Conservation (phyloP, 768 basidiomycete genomes). For the Collybia sp. region DNA sequence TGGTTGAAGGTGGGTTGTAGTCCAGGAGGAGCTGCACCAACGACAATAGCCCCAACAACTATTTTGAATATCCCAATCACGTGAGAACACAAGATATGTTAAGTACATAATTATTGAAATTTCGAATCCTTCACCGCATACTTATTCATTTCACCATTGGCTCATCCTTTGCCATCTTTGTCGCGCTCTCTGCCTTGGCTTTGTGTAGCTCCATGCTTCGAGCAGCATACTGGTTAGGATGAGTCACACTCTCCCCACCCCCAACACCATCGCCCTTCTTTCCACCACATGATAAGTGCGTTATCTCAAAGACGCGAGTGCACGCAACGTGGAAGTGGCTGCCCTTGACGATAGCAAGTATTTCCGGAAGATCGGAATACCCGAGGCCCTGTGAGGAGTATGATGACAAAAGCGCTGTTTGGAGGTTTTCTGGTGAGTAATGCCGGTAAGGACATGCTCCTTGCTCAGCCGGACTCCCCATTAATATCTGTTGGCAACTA, state of each 20-base stretch:
- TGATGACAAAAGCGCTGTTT: constrained; percentile 64
- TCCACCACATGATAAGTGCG: constrained; percentile 66
- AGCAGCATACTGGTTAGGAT: constrained; percentile 90
- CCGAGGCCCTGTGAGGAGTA: constrained; percentile 65
- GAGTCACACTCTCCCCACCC: constrained; percentile 80
- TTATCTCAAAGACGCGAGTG: constrained; percentile 94
- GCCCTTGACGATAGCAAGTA: constrained; percentile 73
- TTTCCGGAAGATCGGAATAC: constrained; percentile 71
- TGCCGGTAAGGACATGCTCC: constrained; percentile 90
- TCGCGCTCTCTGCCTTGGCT: constrained; percentile 11
- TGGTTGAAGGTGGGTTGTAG: constrained; percentile 15
- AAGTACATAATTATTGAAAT: too few species aligned
- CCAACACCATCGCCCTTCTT: constrained; percentile 90
- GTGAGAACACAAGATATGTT: too few species aligned
- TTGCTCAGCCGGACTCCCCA: constrained; percentile 52
- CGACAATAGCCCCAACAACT: background rate
- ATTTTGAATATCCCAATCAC: too few species aligned
- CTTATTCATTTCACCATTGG: too few species aligned
- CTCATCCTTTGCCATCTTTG: constrained; percentile 17
- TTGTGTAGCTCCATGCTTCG: constrained; percentile 65
- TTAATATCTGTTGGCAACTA: constrained; percentile 90
- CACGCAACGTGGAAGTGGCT: constrained; percentile 94
- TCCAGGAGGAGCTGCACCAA: constrained; percentile 5
- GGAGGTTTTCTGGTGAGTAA: constrained; percentile 79
- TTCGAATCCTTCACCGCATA: too few species aligned